Base-by-base conservation (phyloP, 495 filamentous ascomycete genomes). In the Schizothecium vesticola region DNA sequence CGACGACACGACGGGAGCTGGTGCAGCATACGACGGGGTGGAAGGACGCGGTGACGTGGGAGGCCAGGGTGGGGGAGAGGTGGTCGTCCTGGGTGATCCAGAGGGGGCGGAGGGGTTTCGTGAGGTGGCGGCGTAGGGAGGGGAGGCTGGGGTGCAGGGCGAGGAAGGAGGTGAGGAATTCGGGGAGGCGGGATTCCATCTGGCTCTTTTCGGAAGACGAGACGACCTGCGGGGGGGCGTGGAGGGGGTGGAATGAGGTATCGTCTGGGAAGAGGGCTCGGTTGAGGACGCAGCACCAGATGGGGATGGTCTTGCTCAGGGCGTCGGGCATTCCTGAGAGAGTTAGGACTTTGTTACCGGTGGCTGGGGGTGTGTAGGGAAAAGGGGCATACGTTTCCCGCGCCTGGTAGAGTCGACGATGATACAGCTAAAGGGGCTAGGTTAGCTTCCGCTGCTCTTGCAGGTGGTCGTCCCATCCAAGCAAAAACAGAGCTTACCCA, bases 381-480 rank as follows among this genome's bases (percentile, higher is more conserved):
- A 13, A 22, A 63, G 55, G 60, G 56, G 83, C 83, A 70, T 84
- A 87, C 89, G 84, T 82, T 99, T 99, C 12, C 94, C 94, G 63
- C 93, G 82, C 62, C 94, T 84, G 1, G 94, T 99, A n/a, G 94
- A 97, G 79, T 99, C 95, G 51, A 97, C 92, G 59, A 99, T 89
- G 71, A 98, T 90, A 76, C 91, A 94, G 31, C 92, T 93, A 75
- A 62, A 68, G 51, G 64, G 55, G 68, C 2, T 10, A 9, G 24
- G 58, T n/a, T 22, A 28, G 55, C 19, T 12, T 24, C n/a, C 9
- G 21, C 0, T 36, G 22, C 24, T 51, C 21, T 9, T 11, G 51
- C 55, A 28, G 19, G 25, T 12, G 23, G 43, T 36, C 10, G 31
- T 36, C 10, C 29, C 10, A 12, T 36, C 10, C 29, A 6, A 28